Evolutionary conservation across 148 eudicot genomes (phyloP), one percentile per base, ranked within the genome.

Genomic region (Camellia japonica): DNA sequence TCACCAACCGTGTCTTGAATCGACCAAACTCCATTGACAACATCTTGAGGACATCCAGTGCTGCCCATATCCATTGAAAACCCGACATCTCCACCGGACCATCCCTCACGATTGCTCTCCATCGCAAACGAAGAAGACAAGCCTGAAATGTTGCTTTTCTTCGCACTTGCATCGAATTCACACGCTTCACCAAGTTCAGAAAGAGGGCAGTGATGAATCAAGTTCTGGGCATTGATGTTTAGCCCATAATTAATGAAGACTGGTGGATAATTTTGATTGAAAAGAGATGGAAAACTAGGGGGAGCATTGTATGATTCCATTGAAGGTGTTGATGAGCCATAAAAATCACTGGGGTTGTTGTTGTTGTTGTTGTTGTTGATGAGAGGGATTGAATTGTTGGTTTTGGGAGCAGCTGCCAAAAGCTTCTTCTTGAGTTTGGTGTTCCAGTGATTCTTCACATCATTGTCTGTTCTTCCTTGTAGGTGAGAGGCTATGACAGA

Each of bases 391-490:
- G 38, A 30, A 30, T 30, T 30, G 38, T 30, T 30, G 38, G 38
- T 30, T 30, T 30, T 30, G 38, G 38, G 0, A 30, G 38, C 38
- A 30, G 73, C 64, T 46, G 81, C 66, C 30, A 74, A 4, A 6
- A 90, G 83, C 73, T 85, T 90, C 85, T 92, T 92, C 90, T 90
- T 92, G 58, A 92, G 76, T 82, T 90, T 92, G 23, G 97, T 90
- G 83, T 92, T 92, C 97, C 97, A 92, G 43, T 90, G 87, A 86
- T 92, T 92, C 82, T 92, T 92, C 82, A 92, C 88, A 79, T 90
- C 93, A 54, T 92, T 90, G 81, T 92, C 97, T 78, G 97, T 92
- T 82, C 97, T 89, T 84, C 94, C 97, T 68, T 81, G 88, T 66
- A 92, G 85, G 68, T 89, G 84, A 43, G 93, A 85, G 58, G 97